Percentiles rank a stretch among this genome's conserved stretches.
phyloP scores from a whole-genome alignment of 768 basidiomycete species.

The Macrolepiota albuminosa region DNA sequence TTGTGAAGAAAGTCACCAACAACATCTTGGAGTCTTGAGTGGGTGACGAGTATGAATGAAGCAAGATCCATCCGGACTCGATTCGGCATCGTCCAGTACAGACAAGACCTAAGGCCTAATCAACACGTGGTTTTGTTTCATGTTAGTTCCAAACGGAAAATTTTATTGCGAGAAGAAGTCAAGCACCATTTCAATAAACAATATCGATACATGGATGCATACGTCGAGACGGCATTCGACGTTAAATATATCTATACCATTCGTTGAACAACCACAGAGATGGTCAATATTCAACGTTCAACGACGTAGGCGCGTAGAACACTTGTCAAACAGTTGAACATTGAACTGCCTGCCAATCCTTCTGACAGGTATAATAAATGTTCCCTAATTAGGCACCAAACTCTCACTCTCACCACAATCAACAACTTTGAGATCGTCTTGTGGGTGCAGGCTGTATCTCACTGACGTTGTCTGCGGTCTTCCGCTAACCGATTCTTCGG shows the following conservation, averaged over 20 bases:
- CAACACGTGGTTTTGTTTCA: conserved; percentile 3
- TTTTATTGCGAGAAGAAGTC: not conserved
- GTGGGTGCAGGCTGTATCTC: not conserved
- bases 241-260: not conserved
- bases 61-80: not conserved
- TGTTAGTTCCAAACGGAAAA: not conserved
- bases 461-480: not conserved
- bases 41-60: not conserved
- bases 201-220: not conserved
- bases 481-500: not conserved
- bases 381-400: conserved; percentile 11
- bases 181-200: not conserved
- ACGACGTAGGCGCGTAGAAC: not conserved
- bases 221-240: not conserved
- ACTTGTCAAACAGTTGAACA: not conserved
- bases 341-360: not conserved
- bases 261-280: not conserved
- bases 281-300: not conserved
- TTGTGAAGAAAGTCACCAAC: not conserved
- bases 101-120: not conserved
- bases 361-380: not conserved
- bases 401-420: conserved; percentile 5
- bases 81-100: not conserved
- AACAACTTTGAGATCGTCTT: not conserved
- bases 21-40: not conserved